Evolutionary conservation across 1,284 basidiomycete genomes (phyloP).

Genomic region (Mrakiaceae sp.): DNA sequence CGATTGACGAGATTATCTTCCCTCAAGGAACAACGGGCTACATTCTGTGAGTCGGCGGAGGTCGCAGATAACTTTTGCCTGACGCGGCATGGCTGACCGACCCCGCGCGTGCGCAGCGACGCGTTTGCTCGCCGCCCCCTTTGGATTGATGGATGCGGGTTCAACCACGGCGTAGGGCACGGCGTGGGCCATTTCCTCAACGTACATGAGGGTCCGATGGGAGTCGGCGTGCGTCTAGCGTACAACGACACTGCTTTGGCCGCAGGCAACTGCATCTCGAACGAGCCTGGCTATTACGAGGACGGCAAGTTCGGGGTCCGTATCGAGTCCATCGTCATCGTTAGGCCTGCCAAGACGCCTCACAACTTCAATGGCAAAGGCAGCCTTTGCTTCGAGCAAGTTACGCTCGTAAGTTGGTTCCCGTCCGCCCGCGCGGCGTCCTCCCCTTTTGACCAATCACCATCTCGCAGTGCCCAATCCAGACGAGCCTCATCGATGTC

Average conservation of each 20-base stretch:
- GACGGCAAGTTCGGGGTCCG: slow-evolving; percentile 88
- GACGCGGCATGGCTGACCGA: no score
- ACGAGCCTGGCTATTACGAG: slow-evolving; percentile 88
- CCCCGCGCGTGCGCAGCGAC: slow-evolving; percentile 37
- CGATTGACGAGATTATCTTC: slow-evolving; percentile 69
- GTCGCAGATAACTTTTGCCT: not conserved
- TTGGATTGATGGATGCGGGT: slow-evolving; percentile 79
- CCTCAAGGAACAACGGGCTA: slow-evolving; percentile 66
- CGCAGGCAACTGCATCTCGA: slow-evolving; percentile 78
- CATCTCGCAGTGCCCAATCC: slow-evolving; percentile 60
- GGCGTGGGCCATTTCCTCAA: slow-evolving; percentile 87
- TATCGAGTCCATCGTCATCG: slow-evolving; percentile 78
- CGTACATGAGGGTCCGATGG: slow-evolving; percentile 88
- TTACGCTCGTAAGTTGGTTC: slow-evolving; percentile 54
- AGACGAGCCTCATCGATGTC: slow-evolving; percentile 66
- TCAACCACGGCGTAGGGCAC: slow-evolving; percentile 80
- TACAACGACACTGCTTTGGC: slow-evolving; percentile 54
- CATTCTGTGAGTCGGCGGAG: slow-evolving; percentile 21
- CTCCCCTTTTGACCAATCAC: not conserved
- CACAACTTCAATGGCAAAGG: slow-evolving; percentile 78
- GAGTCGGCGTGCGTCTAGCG: slow-evolving; percentile 64
- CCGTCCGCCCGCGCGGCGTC: no score
- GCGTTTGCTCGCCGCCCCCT: slow-evolving; percentile 69
- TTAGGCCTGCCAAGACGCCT: slow-evolving; percentile 56
- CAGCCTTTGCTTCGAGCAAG: slow-evolving; percentile 68